Base-by-base conservation (phyloP, 2,329 filamentous ascomycete species). In the Dothidotthia symphoricarpi region DNA sequence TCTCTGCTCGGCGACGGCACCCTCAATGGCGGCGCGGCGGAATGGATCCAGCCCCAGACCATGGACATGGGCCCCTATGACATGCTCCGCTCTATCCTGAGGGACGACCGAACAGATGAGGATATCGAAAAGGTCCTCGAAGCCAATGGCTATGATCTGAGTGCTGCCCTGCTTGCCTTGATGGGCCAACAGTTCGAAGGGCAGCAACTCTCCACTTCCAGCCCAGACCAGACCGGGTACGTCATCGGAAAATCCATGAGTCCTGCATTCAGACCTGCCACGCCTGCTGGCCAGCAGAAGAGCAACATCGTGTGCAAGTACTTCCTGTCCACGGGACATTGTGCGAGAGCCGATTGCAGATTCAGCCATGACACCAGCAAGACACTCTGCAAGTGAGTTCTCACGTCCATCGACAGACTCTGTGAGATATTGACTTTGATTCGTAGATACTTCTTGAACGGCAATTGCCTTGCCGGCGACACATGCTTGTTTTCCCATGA, bases 401-500 rank as follows among this genome's bases (percentile, higher is more conserved):
- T 11, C 15, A 25, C 28, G 14, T 37, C 9, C 22, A 26, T 36
- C 39, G 49, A 39, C 36, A 36, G 28, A 26, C 35, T n/a, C n/a
- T 9, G 19, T 22, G 5, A 5, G 9, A 36, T 41, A 32, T 61
- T 69, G 50, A 67, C 47, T 38, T 41, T 14, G 9, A 15, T 10
- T n/a, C 14, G 29, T 57, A 93, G 87, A 64, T 97, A 97, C 66
- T 98, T 90, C 88, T 78, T 98, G 36, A 88, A 88, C 71, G 93
- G 93, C 1, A 96, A 91, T 58, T 98, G 93, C 63, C 77, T 98
- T 24, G 93, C 93, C 14, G 91, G 93, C 24, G 85, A 89, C 40
- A 90, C 88, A 3, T 98, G 93, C 67, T 88, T 95, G 43, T 98
- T 98, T 71, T 97, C 91, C 11, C 93, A 98, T 67, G 93, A 98